A percentile compares a stretch with the other conserved stretches of the same genome.
Conservation (phyloP, 257 asterid genomes). For the Prunella vulgaris region DNA sequence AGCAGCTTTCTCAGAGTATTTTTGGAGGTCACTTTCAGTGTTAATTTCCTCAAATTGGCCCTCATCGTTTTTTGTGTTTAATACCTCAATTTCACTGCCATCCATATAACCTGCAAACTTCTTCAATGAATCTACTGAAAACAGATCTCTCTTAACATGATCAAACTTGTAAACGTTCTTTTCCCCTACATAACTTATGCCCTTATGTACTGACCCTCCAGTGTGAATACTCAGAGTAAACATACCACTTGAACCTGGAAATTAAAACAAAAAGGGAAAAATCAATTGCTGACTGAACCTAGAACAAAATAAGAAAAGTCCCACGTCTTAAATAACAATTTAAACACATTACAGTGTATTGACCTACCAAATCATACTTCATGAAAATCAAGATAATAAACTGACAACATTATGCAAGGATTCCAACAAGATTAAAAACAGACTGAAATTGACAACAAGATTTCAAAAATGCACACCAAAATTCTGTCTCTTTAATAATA, state of each 20-base stretch:
- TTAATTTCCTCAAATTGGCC: background rate
- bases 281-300: background rate
- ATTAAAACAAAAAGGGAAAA: background rate
- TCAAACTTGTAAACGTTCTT: background rate
- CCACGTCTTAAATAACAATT: background rate
- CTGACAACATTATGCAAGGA: background rate
- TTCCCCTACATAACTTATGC: background rate
- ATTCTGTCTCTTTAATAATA: background rate
- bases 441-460: background rate
- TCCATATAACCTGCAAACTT: background rate
- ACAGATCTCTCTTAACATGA: background rate
- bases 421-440: background rate
- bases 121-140: background rate
- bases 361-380: background rate
- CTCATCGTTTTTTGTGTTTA: background rate
- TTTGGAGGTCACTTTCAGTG: background rate
- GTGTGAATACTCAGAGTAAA: background rate
- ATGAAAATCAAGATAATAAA: too few species aligned
- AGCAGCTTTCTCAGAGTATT: background rate
- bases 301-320: background rate
- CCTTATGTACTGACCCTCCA: background rate
- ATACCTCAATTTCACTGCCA: background rate
- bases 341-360: background rate
- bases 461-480: background rate
- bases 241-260: background rate